Percentiles rank a stretch among this genome's conserved stretches.
Conservation (phyloP, 1,284 basidiomycete species). For the Ganoderma meredithae region DNA sequence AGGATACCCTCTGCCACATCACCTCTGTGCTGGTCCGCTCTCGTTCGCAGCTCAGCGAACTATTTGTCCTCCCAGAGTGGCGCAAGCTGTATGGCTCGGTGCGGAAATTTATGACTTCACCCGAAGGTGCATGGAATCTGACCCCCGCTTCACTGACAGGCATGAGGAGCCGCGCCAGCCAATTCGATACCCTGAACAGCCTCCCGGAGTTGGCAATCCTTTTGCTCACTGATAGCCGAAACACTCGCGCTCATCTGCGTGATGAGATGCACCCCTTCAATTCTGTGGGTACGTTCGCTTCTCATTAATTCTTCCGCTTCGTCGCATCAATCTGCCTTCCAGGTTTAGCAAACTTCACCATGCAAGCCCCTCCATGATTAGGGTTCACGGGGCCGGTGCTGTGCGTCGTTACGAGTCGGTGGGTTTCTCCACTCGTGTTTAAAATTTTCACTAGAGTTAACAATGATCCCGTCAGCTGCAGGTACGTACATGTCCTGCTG, state of each 20-base stretch:
- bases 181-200: neutral
- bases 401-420: neutral
- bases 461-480: neutral
- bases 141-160: neutral
- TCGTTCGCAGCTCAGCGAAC: neutral
- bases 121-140: neutral
- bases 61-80: neutral
- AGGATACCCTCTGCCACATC: neutral
- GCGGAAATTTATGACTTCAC: neutral
- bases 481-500: too few relatives aligned
- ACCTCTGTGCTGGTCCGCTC: neutral
- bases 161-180: neutral
- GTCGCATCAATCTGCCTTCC: neutral
- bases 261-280: neutral
- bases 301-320: neutral
- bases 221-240: neutral
- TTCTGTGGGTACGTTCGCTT: neutral
- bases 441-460: neutral
- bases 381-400: too few relatives aligned
- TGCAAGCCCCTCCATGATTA: neutral
- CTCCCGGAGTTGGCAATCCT: neutral
- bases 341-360: neutral
- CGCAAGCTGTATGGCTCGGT: neutral
- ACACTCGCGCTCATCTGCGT: too few relatives aligned
- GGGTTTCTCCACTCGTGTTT: neutral